A percentile compares a stretch with the other conserved stretches of the same genome.
Conservation (phyloP, 1,139 yeast genomes). For the Candida anutae region DNA sequence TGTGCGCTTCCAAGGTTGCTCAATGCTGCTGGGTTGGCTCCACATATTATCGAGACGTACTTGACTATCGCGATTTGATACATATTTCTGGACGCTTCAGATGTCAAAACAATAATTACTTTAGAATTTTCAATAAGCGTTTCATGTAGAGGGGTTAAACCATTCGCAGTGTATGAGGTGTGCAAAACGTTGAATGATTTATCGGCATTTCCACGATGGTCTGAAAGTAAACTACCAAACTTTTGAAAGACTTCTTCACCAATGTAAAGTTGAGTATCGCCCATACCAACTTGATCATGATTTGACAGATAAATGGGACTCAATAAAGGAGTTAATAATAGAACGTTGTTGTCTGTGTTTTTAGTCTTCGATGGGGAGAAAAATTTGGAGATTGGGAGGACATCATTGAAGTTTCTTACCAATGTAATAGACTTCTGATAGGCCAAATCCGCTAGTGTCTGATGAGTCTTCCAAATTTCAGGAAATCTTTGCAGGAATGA, state of each 20-base stretch:
- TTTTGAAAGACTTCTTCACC: constrained; percentile 56
- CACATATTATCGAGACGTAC: constrained; percentile 49
- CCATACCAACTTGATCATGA: constrained; percentile 2
- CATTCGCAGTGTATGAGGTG: constrained; percentile 60
- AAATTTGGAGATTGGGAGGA: constrained; percentile 44
- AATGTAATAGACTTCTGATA: constrained; percentile 50
- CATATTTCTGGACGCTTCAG: constrained; percentile 58
- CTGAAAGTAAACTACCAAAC: constrained; percentile 36
- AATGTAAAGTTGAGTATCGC: constrained; percentile 22
- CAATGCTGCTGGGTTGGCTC: constrained; percentile 35
- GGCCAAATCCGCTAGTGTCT: constrained; percentile 36
- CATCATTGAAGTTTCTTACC: constrained; percentile 46
- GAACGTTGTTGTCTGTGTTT: constrained; percentile 24
- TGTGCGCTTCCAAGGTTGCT: constrained; percentile 13
- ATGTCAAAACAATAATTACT: constrained; percentile 51
- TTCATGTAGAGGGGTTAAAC: constrained; percentile 53
- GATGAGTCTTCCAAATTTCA: constrained; percentile 36
- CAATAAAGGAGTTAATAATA: constrained; percentile 47
- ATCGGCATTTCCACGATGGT: constrained; percentile 22
- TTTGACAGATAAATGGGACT: constrained; percentile 30
- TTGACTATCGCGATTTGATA: constrained; percentile 61
- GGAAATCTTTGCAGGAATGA: constrained; percentile 23
- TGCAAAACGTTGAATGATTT: constrained; percentile 45
- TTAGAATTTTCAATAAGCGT: constrained; percentile 47
- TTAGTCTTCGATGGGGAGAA: constrained; percentile 13